These are phyloP conservation scores for Asterionellopsis glacialis DNA, from an alignment of 108 stramenopile genomes.

Conservation along the genomic window DNA sequence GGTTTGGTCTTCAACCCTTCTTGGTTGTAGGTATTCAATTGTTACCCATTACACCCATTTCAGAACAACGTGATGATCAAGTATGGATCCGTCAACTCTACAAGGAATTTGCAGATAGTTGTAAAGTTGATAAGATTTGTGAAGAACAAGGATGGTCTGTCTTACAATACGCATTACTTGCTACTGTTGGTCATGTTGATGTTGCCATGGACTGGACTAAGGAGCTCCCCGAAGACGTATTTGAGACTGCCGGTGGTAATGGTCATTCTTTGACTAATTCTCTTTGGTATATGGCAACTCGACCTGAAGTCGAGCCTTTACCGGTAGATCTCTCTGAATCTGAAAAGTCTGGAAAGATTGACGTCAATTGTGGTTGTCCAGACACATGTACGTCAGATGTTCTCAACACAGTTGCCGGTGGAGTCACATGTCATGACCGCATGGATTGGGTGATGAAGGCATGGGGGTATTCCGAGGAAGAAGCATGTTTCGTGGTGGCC, in stretches of 20 bases:
- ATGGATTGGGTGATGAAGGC: conserved; percentile 61
- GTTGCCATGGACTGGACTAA: conserved; percentile 37
- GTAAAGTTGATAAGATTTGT: conserved; percentile 44
- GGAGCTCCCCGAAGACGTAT: conserved; percentile 46
- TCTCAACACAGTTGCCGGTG: conserved; percentile 38
- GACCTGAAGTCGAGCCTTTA: conserved; percentile 45
- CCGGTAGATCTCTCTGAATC: conserved; percentile 5
- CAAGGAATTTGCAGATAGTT: conserved; percentile 65
- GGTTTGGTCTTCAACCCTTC: conserved; percentile 64
- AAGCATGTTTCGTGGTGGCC: conserved; percentile 57
- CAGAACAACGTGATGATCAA: conserved; percentile 74
- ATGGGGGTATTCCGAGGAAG: conserved; percentile 37
- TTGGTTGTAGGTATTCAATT: conserved; percentile 84
- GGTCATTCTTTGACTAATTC: conserved; percentile 75
- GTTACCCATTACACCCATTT: conserved; percentile 78
- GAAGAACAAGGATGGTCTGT: conserved; percentile 61
- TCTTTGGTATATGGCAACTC: conserved; percentile 72
- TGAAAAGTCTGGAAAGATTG: conserved; percentile 6
- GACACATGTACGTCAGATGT: conserved; percentile 58
- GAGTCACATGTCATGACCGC: conserved; percentile 55
- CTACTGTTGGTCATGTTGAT: conserved; percentile 66
- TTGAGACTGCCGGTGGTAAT: conserved; percentile 63
- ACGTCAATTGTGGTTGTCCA: conserved; percentile 50
- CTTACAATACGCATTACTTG: conserved; percentile 53
- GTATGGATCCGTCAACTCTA: conserved; percentile 83